phyloP scores from a whole-genome alignment of 208 protist species.

The Acanthamoeba castellanii region DNA sequence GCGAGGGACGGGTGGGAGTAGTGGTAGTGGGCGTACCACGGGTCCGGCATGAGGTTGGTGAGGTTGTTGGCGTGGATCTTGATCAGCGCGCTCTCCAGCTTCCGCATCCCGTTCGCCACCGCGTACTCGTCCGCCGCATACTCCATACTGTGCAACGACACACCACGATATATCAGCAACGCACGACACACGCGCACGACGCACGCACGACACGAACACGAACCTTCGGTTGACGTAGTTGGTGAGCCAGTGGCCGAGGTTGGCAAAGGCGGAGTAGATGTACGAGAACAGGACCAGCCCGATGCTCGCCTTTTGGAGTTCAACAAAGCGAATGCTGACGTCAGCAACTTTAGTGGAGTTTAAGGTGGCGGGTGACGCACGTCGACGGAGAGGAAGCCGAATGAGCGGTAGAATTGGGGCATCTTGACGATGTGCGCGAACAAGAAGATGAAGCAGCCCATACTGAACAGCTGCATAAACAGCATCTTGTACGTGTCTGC shows the following conservation, averaged over 20 bases:
- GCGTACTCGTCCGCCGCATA: constrained; percentile 79
- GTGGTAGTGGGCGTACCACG: constrained; percentile 81
- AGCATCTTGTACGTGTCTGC: constrained; percentile 80
- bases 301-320: background rate
- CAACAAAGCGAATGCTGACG: background rate
- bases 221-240: constrained; percentile 77
- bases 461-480: constrained; percentile 78
- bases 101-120: constrained; percentile 72
- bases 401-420: constrained; percentile 75
- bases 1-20: constrained; percentile 81
- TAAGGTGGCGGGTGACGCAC: constrained; percentile 1
- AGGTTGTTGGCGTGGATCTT: constrained; percentile 80
- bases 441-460: constrained; percentile 81
- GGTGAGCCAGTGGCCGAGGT: constrained; percentile 79
- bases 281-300: constrained; percentile 83
- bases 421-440: constrained; percentile 81
- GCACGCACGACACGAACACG: background rate
- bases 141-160: constrained; percentile 72
- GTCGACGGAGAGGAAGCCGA: constrained; percentile 79
- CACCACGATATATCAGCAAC: background rate
- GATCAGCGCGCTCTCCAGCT: constrained; percentile 72
- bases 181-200: background rate
- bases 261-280: constrained; percentile 82
- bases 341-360: background rate
- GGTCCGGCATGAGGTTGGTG: constrained; percentile 78